phyloP scores from a whole-genome alignment of 177 flowering plant genomes.

The Vitis hybrid region DNA sequence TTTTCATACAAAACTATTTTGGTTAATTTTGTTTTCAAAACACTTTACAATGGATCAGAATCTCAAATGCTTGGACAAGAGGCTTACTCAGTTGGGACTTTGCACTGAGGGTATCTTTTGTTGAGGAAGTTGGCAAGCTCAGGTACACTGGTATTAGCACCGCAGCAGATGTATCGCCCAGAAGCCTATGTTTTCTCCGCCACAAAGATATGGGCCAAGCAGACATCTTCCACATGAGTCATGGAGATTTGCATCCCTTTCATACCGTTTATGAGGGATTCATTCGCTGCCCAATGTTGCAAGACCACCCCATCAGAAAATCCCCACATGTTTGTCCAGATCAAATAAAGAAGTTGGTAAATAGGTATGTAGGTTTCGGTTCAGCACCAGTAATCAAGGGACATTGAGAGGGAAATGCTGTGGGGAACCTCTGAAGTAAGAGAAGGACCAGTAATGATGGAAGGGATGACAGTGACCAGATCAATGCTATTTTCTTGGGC shows the following conservation, averaged over 20 bases:
- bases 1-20: too few relatives aligned
- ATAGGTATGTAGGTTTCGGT: too few relatives aligned
- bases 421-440: conserved; percentile 56
- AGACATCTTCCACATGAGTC: conserved; percentile 69
- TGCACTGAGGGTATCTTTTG: conserved; percentile 57
- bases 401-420: conserved; percentile 46
- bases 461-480: conserved; percentile 62
- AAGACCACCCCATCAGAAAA: not conserved
- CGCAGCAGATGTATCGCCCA: conserved; percentile 74
- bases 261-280: conserved; percentile 41
- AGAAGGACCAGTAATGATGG: conserved; percentile 60
- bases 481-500: conserved; percentile 69
- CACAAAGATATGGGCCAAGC: conserved; percentile 67
- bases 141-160: conserved; percentile 53
- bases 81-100: conserved; percentile 63
- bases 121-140: conserved; percentile 71
- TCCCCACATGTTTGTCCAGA: too few relatives aligned
- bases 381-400: conserved; percentile 58
- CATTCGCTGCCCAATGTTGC: conserved; percentile 41
- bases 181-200: conserved; percentile 75
- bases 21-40: not conserved
- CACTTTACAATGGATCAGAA: too few relatives aligned
- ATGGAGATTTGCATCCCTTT: conserved; percentile 78
- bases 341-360: too few relatives aligned
- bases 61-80: not conserved